These are phyloP conservation scores for Alternaria brassicae DNA, from an alignment of 2,329 filamentous ascomycete species.

Conservation along the genomic window DNA sequence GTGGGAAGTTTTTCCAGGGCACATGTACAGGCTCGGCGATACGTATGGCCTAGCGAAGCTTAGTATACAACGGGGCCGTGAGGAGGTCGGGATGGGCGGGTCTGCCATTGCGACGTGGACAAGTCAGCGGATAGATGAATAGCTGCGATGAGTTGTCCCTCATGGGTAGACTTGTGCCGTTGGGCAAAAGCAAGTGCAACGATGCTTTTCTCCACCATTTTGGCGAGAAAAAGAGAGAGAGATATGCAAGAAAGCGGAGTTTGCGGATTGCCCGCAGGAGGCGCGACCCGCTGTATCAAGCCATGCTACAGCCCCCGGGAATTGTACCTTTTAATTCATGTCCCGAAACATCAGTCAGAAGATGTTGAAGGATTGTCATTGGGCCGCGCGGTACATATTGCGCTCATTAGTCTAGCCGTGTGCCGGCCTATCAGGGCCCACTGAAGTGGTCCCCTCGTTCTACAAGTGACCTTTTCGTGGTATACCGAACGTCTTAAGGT, in stretches of 20 bases:
- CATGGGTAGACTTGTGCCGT: neutral
- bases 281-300: conserved; percentile 10
- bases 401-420: neutral
- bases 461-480: neutral
- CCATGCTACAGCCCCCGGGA: conserved; percentile 2
- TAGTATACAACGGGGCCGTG: neutral
- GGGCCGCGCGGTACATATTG: neutral
- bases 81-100: neutral
- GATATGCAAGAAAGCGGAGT: conserved; percentile 12
- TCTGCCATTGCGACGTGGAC: neutral
- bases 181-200: neutral
- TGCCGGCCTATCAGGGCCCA: neutral
- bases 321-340: neutral
- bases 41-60: neutral
- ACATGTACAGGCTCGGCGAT: neutral
- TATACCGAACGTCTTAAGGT: neutral
- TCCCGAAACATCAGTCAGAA: neutral
- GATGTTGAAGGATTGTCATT: neutral
- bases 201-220: neutral
- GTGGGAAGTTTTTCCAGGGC: neutral
- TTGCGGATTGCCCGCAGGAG: conserved; percentile 5
- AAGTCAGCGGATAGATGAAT: neutral
- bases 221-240: neutral
- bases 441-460: neutral
- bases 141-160: neutral